Base-by-base conservation (phyloP, 805 yeast species). In the Cyberlindnera suaveolens region DNA sequence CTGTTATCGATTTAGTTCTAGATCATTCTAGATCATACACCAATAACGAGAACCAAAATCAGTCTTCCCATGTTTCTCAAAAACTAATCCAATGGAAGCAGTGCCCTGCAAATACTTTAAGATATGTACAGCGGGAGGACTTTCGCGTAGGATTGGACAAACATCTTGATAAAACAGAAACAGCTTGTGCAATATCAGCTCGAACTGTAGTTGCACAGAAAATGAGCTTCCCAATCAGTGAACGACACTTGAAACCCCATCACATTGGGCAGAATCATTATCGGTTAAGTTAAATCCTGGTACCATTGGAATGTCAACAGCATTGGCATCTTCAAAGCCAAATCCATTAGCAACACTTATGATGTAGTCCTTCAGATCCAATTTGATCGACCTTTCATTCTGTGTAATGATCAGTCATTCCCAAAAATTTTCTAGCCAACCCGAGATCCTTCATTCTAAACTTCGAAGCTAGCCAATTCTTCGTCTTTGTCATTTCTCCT, bases 141-240 rank as follows among this genome's bases (percentile, higher is more conserved):
- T 23, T 19, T 19, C 10, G 17, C 10, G 32, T 39, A 9, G 39
- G 39, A 30, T 29, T 29, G 20, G 27, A 5, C 13, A 43, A 9
- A 8, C 9, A 4, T 19, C 46, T 40, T 9, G 34, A 26, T 15
- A 43, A 18, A 2, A 43, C n/a, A 2, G 36, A 31, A 11, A 39
- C 36, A 17, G 38, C 34, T 31, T 34, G 17, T 3, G 40, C 4
- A 16, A 43, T 43, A 18, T 43, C 46, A 19, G 23, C 10, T 38
- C 46, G 35, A 11, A 17, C 34, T 10, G 34, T 29, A 13, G 31
- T 14, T 2, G 41, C 23, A 5, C 42, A 42, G 34, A 42, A 42
- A 36, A 42, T 23, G 1, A 42, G 20, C 32, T 37, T 42, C 2
- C 45, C 45, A 38, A 42, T 30, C 14, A 42, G 6, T 11, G 36